These are phyloP conservation scores for Lophium mytilinum DNA, from an alignment of 495 filamentous ascomycete genomes.

Conservation along the genomic window DNA sequence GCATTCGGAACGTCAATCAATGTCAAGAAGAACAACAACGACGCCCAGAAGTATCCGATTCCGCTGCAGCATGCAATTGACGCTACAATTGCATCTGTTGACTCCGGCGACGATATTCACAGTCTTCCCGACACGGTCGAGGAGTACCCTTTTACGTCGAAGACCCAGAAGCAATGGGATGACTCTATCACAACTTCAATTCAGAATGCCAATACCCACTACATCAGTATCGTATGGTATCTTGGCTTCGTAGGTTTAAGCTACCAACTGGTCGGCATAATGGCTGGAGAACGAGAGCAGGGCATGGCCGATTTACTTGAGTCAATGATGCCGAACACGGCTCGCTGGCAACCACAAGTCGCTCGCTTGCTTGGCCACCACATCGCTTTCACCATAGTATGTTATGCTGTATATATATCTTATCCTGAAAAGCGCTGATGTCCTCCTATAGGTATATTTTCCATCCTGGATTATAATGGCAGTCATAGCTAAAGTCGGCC, in stretches of 20 bases:
- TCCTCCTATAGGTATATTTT: constrained; percentile 43
- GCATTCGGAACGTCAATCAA: constrained; percentile 49
- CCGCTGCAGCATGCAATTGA: constrained; percentile 71
- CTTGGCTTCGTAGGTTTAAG: constrained; percentile 58
- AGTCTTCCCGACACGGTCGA: constrained; percentile 37
- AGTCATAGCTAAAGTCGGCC: constrained; percentile 49
- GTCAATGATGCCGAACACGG: constrained; percentile 66
- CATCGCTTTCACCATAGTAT: constrained; percentile 50
- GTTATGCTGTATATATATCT: neutral
- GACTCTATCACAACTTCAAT: constrained; percentile 53
- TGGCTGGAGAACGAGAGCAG: constrained; percentile 67
- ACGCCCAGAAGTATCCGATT: constrained; percentile 58
- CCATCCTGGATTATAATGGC: constrained; percentile 63
- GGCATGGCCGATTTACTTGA: constrained; percentile 75
- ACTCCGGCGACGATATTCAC: constrained; percentile 15
- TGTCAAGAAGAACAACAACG: constrained; percentile 48
- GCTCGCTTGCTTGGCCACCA: constrained; percentile 60
- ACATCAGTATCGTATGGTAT: constrained; percentile 56
- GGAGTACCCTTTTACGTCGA: constrained; percentile 63
- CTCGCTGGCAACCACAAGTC: constrained; percentile 58
- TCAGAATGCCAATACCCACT: constrained; percentile 53
- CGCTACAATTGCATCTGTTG: constrained; percentile 51
- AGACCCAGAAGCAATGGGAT: constrained; percentile 53
- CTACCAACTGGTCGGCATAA: constrained; percentile 70
- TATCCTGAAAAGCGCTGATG: neutral